phyloP scores from a whole-genome alignment of 2,329 filamentous ascomycete species.

The Cercospora zeina region DNA sequence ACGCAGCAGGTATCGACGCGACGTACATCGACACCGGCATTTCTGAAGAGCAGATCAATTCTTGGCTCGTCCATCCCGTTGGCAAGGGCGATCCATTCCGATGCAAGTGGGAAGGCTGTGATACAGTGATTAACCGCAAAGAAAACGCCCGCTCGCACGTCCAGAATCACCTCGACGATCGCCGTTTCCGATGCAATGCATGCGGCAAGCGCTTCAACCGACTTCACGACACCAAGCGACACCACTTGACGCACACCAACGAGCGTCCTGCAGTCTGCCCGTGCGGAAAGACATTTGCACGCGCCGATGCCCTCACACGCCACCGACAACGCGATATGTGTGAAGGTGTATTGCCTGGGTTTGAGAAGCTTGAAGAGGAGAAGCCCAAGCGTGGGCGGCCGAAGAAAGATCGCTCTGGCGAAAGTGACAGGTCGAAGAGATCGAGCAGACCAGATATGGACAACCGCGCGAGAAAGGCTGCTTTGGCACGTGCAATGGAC shows the following conservation, averaged over 20 bases:
- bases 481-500: slow-evolving; percentile 51
- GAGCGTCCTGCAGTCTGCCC: slow-evolving; percentile 94
- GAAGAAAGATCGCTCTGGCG: slow-evolving; percentile 56
- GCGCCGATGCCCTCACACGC: slow-evolving; percentile 90
- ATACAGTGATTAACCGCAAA: slow-evolving; percentile 90
- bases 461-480: slow-evolving; percentile 58
- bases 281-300: slow-evolving; percentile 90
- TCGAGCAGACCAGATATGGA: slow-evolving; percentile 55
- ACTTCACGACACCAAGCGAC: slow-evolving; percentile 94
- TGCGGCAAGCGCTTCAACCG: slow-evolving; percentile 96
- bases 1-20: slow-evolving; percentile 51
- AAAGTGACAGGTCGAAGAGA: slow-evolving; percentile 26
- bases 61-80: slow-evolving; percentile 52
- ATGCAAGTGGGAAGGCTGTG: slow-evolving; percentile 66
- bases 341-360: slow-evolving; percentile 85
- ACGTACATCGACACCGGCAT: slow-evolving; percentile 79
- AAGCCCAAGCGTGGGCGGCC: slow-evolving; percentile 68
- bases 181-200: slow-evolving; percentile 89
- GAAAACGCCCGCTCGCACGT: slow-evolving; percentile 99
- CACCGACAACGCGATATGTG: slow-evolving; percentile 97
- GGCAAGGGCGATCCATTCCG: slow-evolving; percentile 49
- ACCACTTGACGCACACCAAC: slow-evolving; percentile 95
- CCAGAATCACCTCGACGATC: slow-evolving; percentile 94
- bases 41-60: slow-evolving; percentile 70
- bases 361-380: slow-evolving; percentile 54